Percentiles rank a stretch among this genome's conserved stretches.
Conservation (phyloP, 2,329 filamentous ascomycete genomes). For the Chrysosporium queenslandicum region DNA sequence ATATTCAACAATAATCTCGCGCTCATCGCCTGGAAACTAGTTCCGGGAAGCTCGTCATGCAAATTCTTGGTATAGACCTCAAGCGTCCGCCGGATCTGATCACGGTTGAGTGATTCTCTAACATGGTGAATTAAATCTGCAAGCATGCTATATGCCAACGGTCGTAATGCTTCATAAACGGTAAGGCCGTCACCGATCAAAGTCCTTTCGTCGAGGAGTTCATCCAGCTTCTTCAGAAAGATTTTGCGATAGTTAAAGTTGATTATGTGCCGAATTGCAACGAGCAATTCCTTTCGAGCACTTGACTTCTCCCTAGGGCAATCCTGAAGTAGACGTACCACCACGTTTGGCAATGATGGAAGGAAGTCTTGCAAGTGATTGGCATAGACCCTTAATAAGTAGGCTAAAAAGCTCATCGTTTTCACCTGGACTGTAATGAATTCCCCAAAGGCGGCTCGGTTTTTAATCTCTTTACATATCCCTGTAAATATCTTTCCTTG, state of each 20-base stretch:
- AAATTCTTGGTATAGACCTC: constrained; percentile 95
- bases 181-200: constrained; percentile 92
- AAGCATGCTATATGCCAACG: constrained; percentile 94
- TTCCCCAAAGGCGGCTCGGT: constrained; percentile 87
- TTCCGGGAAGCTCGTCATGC: constrained; percentile 90
- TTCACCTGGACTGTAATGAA: constrained; percentile 98
- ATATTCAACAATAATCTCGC: constrained; percentile 94
- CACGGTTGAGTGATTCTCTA: constrained; percentile 72
- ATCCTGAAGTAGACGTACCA: constrained; percentile 83
- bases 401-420: constrained; percentile 97
- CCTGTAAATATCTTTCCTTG: constrained; percentile 80
- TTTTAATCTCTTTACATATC: constrained; percentile 86
- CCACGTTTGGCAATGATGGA: constrained; percentile 71
- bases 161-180: constrained; percentile 91
- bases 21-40: constrained; percentile 99
- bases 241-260: constrained; percentile 98
- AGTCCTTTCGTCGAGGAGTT: constrained; percentile 85
- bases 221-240: constrained; percentile 87
- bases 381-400: constrained; percentile 77
- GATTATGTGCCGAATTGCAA: constrained; percentile 95
- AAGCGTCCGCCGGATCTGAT: constrained; percentile 90
- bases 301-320: constrained; percentile 90
- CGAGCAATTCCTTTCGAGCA: constrained; percentile 85
- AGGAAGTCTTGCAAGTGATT: constrained; percentile 82
- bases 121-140: constrained; percentile 97